These are phyloP conservation scores for Podosphaera aphanis DNA, from an alignment of 2,329 filamentous ascomycete species.

Conservation along the genomic window DNA sequence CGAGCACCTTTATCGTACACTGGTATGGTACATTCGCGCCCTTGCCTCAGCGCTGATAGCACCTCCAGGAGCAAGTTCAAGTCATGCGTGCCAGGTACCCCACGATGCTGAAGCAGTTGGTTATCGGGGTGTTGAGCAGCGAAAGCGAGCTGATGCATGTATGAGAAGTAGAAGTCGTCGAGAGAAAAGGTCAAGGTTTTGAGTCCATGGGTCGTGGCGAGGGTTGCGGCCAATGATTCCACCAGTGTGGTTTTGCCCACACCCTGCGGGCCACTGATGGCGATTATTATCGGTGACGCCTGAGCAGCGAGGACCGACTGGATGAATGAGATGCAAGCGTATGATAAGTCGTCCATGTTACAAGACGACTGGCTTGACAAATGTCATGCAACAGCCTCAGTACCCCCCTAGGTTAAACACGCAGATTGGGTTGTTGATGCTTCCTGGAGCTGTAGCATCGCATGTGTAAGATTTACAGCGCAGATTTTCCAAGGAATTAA, in stretches of 20 bases:
- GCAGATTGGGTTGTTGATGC: too few species aligned
- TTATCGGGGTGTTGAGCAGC: constrained; percentile 31
- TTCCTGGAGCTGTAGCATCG: too few species aligned
- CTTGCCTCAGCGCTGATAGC: constrained; percentile 26
- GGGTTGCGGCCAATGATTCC: constrained; percentile 31
- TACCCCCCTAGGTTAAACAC: neutral
- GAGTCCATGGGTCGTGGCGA: constrained; percentile 25
- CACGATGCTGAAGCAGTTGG: constrained; percentile 38
- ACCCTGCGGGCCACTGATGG: constrained; percentile 77
- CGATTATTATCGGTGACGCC: constrained; percentile 16
- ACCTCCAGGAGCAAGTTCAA: constrained; percentile 28
- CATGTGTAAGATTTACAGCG: too few species aligned
- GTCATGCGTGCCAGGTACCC: constrained; percentile 39
- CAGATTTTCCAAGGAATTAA: too few species aligned
- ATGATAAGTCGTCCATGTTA: neutral
- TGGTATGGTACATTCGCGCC: constrained; percentile 28
- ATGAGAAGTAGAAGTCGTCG: constrained; percentile 47
- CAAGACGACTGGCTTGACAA: too few species aligned
- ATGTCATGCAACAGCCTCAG: neutral
- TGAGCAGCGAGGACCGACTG: neutral
- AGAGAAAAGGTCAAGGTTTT: constrained; percentile 36
- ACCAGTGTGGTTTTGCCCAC: constrained; percentile 83
- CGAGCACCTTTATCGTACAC: constrained; percentile 44
- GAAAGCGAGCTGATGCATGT: constrained; percentile 29
- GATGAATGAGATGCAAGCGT: neutral